Evolutionary conservation across 108 stramenopile species (phyloP), one percentile per base, ranked within the genome.

Genomic region (Chaetoceros muelleri): DNA sequence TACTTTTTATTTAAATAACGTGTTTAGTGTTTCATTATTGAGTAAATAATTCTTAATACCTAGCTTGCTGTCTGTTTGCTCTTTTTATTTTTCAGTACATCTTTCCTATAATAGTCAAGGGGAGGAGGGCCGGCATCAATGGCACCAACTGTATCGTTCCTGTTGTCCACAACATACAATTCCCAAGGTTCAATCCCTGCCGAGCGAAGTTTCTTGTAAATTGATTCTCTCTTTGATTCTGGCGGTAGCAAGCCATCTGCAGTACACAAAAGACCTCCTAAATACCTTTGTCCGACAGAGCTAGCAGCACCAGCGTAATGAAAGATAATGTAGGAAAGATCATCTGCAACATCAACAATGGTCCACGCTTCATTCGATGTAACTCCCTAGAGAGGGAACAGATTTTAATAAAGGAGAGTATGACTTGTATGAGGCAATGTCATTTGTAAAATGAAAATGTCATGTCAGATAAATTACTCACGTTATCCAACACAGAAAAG

Each of bases 291-390:
- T 13, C 96, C 96, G 2, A 92, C 96, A 2, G 74, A 78, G 17
- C 71, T 55, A 2, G 96, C 96, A 0, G 96, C 96, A 25, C 96
- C 96, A 5, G 90, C 73, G 59, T 97, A 97, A 71, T 94, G 94
- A 58, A 97, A 87, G 13, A 93, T 84, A 45, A 78, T 72, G 84
- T 90, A 96, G 10, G 71, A 71, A 46, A 97, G 78, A 63, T 97
- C 96, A 54, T 97, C 95, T 3, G 95, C 86, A 19, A 66, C 82
- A 30, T 76, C 95, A 24, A 94, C 80, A 16, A 90, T 89, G 0
- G 90, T 89, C 96, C 96, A 97, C 57, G 80, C 83, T 60, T 97
- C 96, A 26, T 94, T 66, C 13, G 34, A 40, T 40, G 34, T 40
- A 5, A 40, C 34, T 40, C 48, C 48, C 49, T n/a, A n/a, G n/a